These are phyloP conservation scores for Dentipellis fragilis DNA, from an alignment of 768 basidiomycete species.

Conservation along the genomic window DNA sequence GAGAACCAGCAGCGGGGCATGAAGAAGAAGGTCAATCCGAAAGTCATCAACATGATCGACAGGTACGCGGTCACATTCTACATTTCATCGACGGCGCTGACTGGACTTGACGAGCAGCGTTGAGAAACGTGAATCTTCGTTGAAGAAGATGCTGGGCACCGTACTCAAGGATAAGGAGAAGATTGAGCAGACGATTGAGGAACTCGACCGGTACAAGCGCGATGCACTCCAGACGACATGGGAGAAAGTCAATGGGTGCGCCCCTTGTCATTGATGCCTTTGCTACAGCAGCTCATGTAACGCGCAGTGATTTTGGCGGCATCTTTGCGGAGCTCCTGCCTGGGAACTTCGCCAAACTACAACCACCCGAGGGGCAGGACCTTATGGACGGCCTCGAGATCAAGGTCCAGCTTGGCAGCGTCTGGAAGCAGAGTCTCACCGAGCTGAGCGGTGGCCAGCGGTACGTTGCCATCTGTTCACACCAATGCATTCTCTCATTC, in stretches of 20 bases:
- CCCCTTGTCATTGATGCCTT: neutral
- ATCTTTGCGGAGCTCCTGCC: conserved; percentile 95
- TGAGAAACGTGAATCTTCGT: conserved; percentile 83
- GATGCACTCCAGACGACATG: conserved; percentile 92
- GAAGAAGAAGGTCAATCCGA: conserved; percentile 94
- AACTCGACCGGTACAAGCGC: conserved; percentile 89
- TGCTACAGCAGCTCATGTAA: neutral
- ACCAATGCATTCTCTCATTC: neutral
- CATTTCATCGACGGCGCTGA: conserved; percentile 1
- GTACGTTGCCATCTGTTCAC: conserved; percentile 31
- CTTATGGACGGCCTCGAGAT: conserved; percentile 94
- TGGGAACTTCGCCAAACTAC: conserved; percentile 92
- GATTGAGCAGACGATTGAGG: conserved; percentile 88
- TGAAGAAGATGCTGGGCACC: conserved; percentile 81
- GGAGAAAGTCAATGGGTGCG: conserved; percentile 89
- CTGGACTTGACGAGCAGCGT: conserved; percentile 39
- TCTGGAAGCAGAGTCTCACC: conserved; percentile 97
- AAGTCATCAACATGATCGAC: conserved; percentile 94
- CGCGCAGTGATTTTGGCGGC: conserved; percentile 81
- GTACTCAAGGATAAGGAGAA: conserved; percentile 90
- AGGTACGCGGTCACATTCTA: conserved; percentile 39
- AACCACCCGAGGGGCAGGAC: conserved; percentile 89
- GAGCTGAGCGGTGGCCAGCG: conserved; percentile 96
- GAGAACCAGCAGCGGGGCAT: conserved; percentile 71
- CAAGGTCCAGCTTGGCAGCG: conserved; percentile 87